Base-by-base conservation (phyloP, 495 filamentous ascomycete genomes). In the Penicillium manginii region DNA sequence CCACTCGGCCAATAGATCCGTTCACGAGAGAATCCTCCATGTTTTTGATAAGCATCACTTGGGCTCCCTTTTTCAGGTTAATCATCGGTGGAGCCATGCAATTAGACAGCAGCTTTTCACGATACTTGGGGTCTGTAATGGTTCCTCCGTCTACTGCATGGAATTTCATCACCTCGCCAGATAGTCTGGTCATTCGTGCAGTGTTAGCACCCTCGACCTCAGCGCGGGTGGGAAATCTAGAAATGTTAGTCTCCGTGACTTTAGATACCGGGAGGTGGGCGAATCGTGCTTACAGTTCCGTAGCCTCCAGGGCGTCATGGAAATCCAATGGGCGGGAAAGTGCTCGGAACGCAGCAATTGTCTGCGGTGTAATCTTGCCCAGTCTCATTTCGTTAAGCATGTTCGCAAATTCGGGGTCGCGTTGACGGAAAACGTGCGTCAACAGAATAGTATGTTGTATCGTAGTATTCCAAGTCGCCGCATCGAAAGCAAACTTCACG, bases 41-140 rank as follows among this genome's bases (percentile, higher is more conserved):
- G 66, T 98, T 98, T 68, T 98, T 98, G 81, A 98, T 97, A n/a
- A 98, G 75, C 94, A 98, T 98, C 26, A 98, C 96, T 68, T 98
- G 96, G 0, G 92, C 88, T 17, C 91, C 91, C 63, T 93, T 90
- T 73, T 97, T 98, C 43, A 98, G 78, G 46, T 87, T 82, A 17
- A 98, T 83, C 1, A 66, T 60, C 29, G 81, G 81, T 4, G 94
- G 92, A 0, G 93, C 93, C 91, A 98, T 97, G 85, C 94, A 97
- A 68, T 91, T 96, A 2, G 83, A 64, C 0, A 98, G 79, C 1
- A 98, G 74, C 70, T 85, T 93, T 14, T 93, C 91, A 29, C 92
- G 90, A 39, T 85, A 65, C 1, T 69, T 66, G 7, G 73, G 69
- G 60, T 98, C 92, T 26, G 75, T 73, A 22, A 91, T 85, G 0